Evolutionary conservation across 768 basidiomycete species (phyloP).

Genomic region (Lentinula raphanica): DNA sequence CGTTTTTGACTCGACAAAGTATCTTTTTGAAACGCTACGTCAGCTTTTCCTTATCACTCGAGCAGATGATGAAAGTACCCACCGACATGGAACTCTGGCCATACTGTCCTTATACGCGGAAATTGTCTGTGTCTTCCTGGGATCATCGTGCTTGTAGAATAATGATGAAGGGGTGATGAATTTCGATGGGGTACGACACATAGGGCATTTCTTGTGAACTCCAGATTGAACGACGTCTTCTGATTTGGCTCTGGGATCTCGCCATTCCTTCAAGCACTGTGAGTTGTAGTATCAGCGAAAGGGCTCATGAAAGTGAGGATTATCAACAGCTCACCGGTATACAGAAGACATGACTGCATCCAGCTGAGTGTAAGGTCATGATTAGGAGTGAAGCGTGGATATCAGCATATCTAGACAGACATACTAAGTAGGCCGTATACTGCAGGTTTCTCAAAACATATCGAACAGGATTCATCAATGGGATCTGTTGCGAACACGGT

Average conservation of each 20-base stretch:
- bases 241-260: slow-evolving; percentile 51
- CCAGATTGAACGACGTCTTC: slow-evolving; percentile 48
- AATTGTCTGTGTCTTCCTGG: slow-evolving; percentile 46
- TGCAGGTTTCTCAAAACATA: slow-evolving; percentile 70
- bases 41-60: background rate
- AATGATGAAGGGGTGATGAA: slow-evolving; percentile 73
- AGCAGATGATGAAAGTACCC: slow-evolving; percentile 16
- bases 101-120: slow-evolving; percentile 69
- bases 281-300: slow-evolving; percentile 6
- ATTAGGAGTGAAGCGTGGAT: slow-evolving; percentile 9
- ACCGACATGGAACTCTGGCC: slow-evolving; percentile 66
- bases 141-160: slow-evolving; percentile 51
- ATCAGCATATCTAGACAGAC: slow-evolving; percentile 11
- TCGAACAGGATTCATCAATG: slow-evolving; percentile 55
- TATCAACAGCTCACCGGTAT: slow-evolving; percentile 41
- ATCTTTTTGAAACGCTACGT: slow-evolving; percentile 31
- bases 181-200: slow-evolving; percentile 62
- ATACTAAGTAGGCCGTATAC: slow-evolving; percentile 67
- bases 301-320: background rate
- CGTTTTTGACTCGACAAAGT: slow-evolving; percentile 52
- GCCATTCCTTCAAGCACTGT: slow-evolving; percentile 79
- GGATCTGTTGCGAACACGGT: slow-evolving; percentile 22
- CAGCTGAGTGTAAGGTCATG: slow-evolving; percentile 32
- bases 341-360: slow-evolving; percentile 79
- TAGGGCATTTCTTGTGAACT: slow-evolving; percentile 72